These are phyloP conservation scores for Mycosphaerella sp. DNA, from an alignment of 2,329 filamentous ascomycete genomes.

Conservation along the genomic window DNA sequence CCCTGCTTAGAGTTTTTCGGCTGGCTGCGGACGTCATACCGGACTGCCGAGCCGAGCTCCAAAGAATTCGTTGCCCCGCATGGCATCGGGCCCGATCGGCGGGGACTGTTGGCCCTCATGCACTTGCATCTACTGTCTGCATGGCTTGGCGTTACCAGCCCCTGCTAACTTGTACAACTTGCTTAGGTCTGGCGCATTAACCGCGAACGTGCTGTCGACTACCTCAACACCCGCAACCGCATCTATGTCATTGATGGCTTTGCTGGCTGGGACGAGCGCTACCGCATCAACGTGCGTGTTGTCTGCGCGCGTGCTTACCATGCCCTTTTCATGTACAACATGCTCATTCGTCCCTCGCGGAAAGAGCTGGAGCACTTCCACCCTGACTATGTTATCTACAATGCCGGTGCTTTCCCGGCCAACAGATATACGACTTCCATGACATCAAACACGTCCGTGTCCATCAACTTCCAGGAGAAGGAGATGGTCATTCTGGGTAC, in stretches of 20 bases:
- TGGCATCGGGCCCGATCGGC: conserved; percentile 26
- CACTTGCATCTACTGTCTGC: no score
- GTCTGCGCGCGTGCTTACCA: conserved; percentile 99
- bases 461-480: conserved; percentile 99
- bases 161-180: background rate
- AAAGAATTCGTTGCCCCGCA: background rate
- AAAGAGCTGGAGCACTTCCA: conserved; percentile 97
- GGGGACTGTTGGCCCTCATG: no score
- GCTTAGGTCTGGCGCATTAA: conserved; percentile 97
- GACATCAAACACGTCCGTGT: conserved; percentile 96
- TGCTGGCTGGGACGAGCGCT: conserved; percentile 97
- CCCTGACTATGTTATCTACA: conserved; percentile 99
- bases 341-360: conserved; percentile 89
- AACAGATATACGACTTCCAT: conserved; percentile 98
- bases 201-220: conserved; percentile 96
- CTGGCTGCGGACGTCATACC: background rate
- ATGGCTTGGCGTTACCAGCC: no score
- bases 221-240: conserved; percentile 96
- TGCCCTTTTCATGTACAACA: conserved; percentile 99
- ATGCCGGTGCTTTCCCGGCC: conserved; percentile 95
- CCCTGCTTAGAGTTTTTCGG: background rate
- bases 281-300: conserved; percentile 93
- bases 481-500: conserved; percentile 99
- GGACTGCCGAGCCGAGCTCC: background rate
- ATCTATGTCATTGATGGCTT: conserved; percentile 98